Evolutionary conservation across 1,284 basidiomycete genomes (phyloP).

Genomic region (Cutaneotrichosporon curvatum): DNA sequence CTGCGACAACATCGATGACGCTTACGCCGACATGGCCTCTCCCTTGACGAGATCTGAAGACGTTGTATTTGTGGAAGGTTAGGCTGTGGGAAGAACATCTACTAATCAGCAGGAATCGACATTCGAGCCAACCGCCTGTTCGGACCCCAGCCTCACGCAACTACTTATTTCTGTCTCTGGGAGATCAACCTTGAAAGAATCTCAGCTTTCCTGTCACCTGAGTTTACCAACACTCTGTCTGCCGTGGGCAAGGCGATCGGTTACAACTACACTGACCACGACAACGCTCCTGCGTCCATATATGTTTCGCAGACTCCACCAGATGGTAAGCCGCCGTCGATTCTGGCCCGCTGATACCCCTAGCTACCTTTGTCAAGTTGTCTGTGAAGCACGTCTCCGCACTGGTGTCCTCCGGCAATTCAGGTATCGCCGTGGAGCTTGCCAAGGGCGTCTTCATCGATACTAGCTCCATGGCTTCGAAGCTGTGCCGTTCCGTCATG

Average conservation of each 20-base stretch:
- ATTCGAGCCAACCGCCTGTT: conserved; percentile 77
- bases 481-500: conserved; percentile 46
- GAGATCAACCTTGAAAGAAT: conserved; percentile 63
- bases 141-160: conserved; percentile 72
- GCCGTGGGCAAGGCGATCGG: conserved; percentile 57
- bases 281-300: conserved; percentile 70
- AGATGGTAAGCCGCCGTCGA: conserved; percentile 57
- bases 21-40: conserved; percentile 22
- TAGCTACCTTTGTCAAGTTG: conserved; percentile 68
- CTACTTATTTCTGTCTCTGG: conserved; percentile 86
- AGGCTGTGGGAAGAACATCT: conserved; percentile 11
- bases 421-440: conserved; percentile 56
- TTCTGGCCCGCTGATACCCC: neutral
- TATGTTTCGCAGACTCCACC: conserved; percentile 60
- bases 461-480: conserved; percentile 65
- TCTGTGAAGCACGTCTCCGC: conserved; percentile 53
- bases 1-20: conserved; percentile 51
- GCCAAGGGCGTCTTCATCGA: conserved; percentile 59
- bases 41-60: conserved; percentile 25
- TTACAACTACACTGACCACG: conserved; percentile 62
- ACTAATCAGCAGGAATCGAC: conserved; percentile 55
- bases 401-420: conserved; percentile 52
- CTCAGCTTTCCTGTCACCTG: conserved; percentile 55
- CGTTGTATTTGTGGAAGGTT: conserved; percentile 59
- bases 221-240: conserved; percentile 53